Base-by-base conservation (phyloP, 192 early-diverging fungal species). In the Obelidium mucronatum region DNA sequence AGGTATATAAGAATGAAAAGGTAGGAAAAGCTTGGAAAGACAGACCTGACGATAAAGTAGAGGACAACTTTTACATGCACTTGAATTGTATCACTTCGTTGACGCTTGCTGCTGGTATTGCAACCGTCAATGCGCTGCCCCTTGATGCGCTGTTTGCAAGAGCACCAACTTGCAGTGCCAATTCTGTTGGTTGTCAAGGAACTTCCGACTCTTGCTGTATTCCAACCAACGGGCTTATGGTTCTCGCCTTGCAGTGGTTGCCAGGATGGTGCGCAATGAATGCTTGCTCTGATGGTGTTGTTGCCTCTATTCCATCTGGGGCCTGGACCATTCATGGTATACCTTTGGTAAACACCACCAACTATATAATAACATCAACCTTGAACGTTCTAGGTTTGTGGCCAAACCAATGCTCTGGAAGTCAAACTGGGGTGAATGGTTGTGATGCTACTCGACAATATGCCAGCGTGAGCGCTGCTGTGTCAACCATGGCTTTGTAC, bases 191-290 rank as follows among this genome's bases (percentile, higher is more conserved):
- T 15, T 70, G 68, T 51, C 30, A 36, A 19, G 39, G 37, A 17
- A 8, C 40, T 52, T 24, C 44, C 15, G 39, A 51, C 67, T 69
- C 67, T 17, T 69, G 67, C 67, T 69, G 67, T 33, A 31, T 69
- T 2, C 67, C 67, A 6, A 24, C 37, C 24, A 52, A 69, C 31
- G 67, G 67, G 19, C 5, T 24, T 19, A 54, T 69, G 5, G 67
- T 69, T n/a, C 67, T 69, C 31, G 37, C 67, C 2, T 6, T 69
- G 37, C 67, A 69, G 44, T 69, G 67, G 67, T n/a, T 69, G 13
- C 39, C 39, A n/a, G 67, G 67, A 39, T 69, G 39, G 19, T 69
- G 67, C 31, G 67, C 67, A 3, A 30, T 28, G 2, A 69, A 69
- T 42, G 31, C 4, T 22, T 69, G 67, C 42, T 3, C 42, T 26